Base-by-base conservation (phyloP, 345 rosid genomes). In the Pugionium dolabratum region DNA sequence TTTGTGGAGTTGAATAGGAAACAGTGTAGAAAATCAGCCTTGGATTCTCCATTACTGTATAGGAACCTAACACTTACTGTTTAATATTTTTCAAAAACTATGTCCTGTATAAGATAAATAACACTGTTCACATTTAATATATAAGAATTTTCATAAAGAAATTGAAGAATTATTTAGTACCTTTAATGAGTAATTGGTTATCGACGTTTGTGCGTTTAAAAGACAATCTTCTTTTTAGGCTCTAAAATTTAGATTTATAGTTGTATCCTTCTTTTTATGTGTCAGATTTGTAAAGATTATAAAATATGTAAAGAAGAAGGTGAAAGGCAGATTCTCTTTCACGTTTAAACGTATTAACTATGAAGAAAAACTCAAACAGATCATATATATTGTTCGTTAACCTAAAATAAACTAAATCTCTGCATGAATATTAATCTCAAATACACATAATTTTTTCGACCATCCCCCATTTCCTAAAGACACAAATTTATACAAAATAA, bases 1-100 rank as follows among this genome's bases (percentile, higher is more conserved):
- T 18, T 18, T 18, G 18, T 18, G 18, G 59, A 65, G 61, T 50
- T 51, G 72, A 73, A 59, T 73, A 66, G 10, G 67, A 73, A 72
- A 66, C 49, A 52, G 11, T 2, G 48, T 5, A 58, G 46, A 65
- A 64, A 73, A 73, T 66, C 72, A 59, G 52, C 68, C 57, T 73
- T 66, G 72, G 77, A 73, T 73, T 73, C 77, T 73, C 56, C 62
- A 66, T 66, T 59, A 66, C 62, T 65, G 40, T 18, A 18, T 52
- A 27, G 44, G 67, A 72, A 66, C 72, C 77, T 52, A 73, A 73
- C 63, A 66, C 1, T 51, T 53, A 59, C 67, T 66, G 55, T 66
- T 65, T 37, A 1, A 7, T 4, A 37, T 37, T 5, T 18, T 37
- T 4, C 41, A 37, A 37, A 7, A 37, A 4, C 41, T 37, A 37